Conservation (phyloP, 2,329 filamentous ascomycete species). For the Monilinia vaccinii-corymbosi region DNA sequence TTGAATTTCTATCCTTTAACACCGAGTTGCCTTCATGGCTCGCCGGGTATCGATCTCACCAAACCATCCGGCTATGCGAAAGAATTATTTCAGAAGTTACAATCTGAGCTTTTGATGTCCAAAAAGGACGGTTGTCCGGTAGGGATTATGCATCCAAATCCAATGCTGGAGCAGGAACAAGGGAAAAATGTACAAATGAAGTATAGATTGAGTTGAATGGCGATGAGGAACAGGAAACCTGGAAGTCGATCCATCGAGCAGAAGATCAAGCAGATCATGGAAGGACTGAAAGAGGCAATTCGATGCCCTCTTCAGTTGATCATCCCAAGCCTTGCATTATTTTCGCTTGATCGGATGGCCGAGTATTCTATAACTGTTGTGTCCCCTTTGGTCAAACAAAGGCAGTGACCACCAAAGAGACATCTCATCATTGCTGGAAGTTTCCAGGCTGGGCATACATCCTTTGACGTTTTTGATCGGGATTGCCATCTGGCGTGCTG, state of each 20-base stretch:
- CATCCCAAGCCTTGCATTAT: background rate
- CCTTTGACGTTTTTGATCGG: slow-evolving; percentile 27
- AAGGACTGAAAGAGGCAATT: background rate
- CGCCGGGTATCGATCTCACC: background rate
- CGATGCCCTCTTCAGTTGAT: background rate
- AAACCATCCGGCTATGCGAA: background rate
- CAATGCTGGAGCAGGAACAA: background rate
- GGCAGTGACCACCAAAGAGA: background rate
- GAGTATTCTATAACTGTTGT: background rate
- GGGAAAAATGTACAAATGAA: slow-evolving; percentile 9
- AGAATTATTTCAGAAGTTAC: background rate
- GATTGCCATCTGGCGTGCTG: slow-evolving; percentile 20
- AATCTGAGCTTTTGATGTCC: slow-evolving; percentile 1
- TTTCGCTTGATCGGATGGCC: background rate
- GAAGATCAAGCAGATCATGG: background rate
- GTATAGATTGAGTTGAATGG: background rate
- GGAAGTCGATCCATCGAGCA: background rate
- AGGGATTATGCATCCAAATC: background rate
- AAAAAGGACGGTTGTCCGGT: background rate
- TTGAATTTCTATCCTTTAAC: background rate
- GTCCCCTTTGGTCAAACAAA: background rate
- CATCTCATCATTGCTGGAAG: slow-evolving; percentile 19
- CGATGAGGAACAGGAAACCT: background rate
- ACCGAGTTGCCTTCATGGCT: background rate
- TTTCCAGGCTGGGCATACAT: slow-evolving; percentile 23